phyloP scores from a whole-genome alignment of 768 basidiomycete species.

The Pleurotus giganteus region DNA sequence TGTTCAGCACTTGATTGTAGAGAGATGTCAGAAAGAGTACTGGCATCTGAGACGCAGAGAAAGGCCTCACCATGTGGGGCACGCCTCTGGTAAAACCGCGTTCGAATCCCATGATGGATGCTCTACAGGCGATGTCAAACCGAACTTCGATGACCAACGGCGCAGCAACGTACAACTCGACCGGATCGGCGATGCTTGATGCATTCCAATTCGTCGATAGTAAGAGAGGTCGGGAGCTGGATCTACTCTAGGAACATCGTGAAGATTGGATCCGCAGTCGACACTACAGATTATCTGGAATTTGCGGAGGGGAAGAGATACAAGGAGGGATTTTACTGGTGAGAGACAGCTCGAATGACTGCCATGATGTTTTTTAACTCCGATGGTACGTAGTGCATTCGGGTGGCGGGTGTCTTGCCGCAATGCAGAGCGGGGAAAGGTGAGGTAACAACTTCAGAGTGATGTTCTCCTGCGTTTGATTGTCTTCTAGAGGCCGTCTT shows the following conservation, averaged over 20 bases:
- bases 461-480: too few species aligned
- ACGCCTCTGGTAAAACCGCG: not conserved
- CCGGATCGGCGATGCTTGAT: constrained; percentile 50
- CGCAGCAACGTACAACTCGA: constrained; percentile 51
- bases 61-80: constrained; percentile 10
- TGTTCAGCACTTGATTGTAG: too few species aligned
- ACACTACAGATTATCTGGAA: constrained; percentile 71
- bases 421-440: too few species aligned
- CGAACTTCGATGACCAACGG: constrained; percentile 48
- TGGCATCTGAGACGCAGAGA: too few species aligned
- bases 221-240: constrained; percentile 22
- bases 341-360: too few species aligned
- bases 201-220: constrained; percentile 48
- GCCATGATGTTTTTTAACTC: too few species aligned
- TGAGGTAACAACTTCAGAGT: too few species aligned
- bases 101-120: constrained; percentile 54
- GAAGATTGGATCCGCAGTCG: constrained; percentile 55
- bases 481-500: too few species aligned
- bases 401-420: too few species aligned
- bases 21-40: too few species aligned
- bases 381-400: too few species aligned
- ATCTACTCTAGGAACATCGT: constrained; percentile 45
- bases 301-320: constrained; percentile 61
- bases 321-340: constrained; percentile 60
- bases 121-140: constrained; percentile 39